Conservation (phyloP, 2,329 filamentous ascomycete species). For the Xylariaceae sp. region DNA sequence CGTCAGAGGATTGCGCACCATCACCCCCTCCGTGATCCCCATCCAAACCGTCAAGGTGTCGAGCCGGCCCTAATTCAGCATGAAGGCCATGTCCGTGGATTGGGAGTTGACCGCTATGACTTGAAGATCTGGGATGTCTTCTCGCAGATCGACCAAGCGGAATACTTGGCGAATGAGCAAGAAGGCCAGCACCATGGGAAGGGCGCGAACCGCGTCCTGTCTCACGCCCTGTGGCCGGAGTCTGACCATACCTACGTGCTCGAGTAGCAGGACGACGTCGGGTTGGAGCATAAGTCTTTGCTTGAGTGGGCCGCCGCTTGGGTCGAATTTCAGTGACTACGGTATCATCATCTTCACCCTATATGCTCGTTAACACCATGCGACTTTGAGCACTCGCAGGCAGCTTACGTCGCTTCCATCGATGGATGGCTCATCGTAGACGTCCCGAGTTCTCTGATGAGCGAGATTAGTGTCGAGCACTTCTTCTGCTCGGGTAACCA, state of each 20-base stretch:
- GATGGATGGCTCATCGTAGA: conserved; percentile 55
- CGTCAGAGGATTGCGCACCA: conserved; percentile 23
- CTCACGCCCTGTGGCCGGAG: conserved; percentile 4
- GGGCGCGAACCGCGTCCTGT: conserved; percentile 13
- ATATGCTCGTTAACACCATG: conserved; percentile 13
- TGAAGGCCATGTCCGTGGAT: conserved; percentile 25
- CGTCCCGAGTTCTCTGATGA: conserved; percentile 47
- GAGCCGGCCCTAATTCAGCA: conserved; percentile 14
- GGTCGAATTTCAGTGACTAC: conserved; percentile 3
- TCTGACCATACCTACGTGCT: conserved; percentile 15
- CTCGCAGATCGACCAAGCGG: conserved; percentile 18
- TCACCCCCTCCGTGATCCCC: conserved; percentile 26
- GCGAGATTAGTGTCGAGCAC: conserved; percentile 53
- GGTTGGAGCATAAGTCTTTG: conserved; percentile 7
- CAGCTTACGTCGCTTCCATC: conserved; percentile 48
- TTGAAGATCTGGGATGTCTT: too few relatives aligned
- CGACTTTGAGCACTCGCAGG: too few relatives aligned
- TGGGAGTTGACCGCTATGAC: conserved; percentile 19
- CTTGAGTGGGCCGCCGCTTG: conserved; percentile 13
- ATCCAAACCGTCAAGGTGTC: conserved; percentile 12
- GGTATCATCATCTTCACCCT: conserved; percentile 22
- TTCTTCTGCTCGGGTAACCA: conserved; percentile 58
- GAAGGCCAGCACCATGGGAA: conserved; percentile 6
- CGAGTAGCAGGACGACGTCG: conserved; percentile 10
- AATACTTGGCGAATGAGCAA: conserved; percentile 4